Percentiles rank a stretch among this genome's conserved stretches.
Conservation (phyloP, 2,329 filamentous ascomycete genomes). For the Penicillium sp. region DNA sequence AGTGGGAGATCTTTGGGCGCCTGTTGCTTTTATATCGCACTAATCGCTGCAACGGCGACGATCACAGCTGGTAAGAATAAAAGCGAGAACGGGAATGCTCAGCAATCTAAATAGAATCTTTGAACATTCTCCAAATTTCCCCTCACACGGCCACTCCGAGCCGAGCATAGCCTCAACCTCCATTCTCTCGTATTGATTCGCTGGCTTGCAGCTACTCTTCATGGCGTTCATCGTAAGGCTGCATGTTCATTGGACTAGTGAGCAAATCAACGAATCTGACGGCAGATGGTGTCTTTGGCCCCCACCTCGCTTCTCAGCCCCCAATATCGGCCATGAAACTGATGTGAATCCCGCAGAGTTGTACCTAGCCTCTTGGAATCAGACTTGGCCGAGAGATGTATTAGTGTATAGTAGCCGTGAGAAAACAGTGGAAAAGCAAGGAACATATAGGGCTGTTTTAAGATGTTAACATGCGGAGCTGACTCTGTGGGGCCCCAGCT, state of each 20-base stretch:
- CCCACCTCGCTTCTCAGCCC: slow-evolving; percentile 19
- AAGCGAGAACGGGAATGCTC: not conserved
- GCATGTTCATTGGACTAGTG: slow-evolving; percentile 22
- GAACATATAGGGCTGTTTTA: not conserved
- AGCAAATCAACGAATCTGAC: slow-evolving; percentile 14
- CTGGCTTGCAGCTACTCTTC: not conserved
- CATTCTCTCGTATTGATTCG: slow-evolving; percentile 2
- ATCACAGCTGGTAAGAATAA: not conserved
- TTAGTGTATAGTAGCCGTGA: not conserved
- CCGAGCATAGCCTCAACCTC: slow-evolving; percentile 6
- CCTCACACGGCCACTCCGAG: slow-evolving; percentile 11
- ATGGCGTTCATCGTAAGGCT: slow-evolving; percentile 21
- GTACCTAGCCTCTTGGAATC: not conserved
- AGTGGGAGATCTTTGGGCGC: not conserved
- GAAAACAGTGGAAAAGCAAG: not conserved
- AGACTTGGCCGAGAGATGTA: not conserved
- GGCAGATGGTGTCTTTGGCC: slow-evolving; percentile 11
- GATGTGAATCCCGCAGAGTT: not conserved
- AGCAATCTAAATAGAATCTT: not conserved
- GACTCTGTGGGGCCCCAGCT: slow-evolving; percentile 10
- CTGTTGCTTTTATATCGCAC: not conserved
- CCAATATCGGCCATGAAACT: slow-evolving; percentile 1
- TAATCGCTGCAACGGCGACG: not conserved
- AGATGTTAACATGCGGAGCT: not conserved
- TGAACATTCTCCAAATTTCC: not conserved